Base-by-base conservation (phyloP, 2,329 filamentous ascomycete genomes). In the Cladosporium sp. region DNA sequence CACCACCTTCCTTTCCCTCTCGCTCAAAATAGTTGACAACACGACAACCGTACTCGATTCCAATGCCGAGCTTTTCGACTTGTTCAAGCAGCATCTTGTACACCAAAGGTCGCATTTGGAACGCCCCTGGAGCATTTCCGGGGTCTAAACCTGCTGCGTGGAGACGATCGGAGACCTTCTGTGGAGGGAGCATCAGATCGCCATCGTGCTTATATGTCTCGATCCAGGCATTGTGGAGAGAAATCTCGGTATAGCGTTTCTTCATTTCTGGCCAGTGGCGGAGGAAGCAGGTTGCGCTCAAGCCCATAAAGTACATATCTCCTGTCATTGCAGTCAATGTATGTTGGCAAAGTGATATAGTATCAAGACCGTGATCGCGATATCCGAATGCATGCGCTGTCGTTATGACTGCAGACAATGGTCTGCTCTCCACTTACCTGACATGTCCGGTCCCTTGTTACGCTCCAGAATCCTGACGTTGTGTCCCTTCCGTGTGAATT, bases 221-320 rank as follows among this genome's bases (percentile, higher is more conserved):
- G 25, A 81, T 80, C 77, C 78, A 81, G 12, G 76, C 74, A 64
- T 80, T 76, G 61, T 80, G 76, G 53, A 81, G 74, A 13, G 78
- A 80, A 51, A 81, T 81, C 3, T 66, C 62, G 53, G 77, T 73
- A 65, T 78, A 81, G 61, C 81, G 78, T 34, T 74, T 68, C 25
- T 71, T 68, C 63, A 83, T 71, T 51, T 80, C 78, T 12, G 78
- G 78, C 78, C 78, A 81, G 57, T 80, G 78, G 64, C 76, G 77
- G 64, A 81, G 74, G 67, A 81, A 80, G 42, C 73, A 74, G 42
- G 77, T 81, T 22, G 79, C 79, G 44, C 77, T 80, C 17, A 82
- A 73, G 12, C 79, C 78, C 76, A 83, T 82, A 65, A 81, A 81
- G 69, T 80, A 81, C 77, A 81, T 82, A 65, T 83, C 80, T 48